A percentile compares a stretch with the other conserved stretches of the same genome.
phyloP scores from a whole-genome alignment of 2,329 filamentous ascomycete species.

The Aspergillus tamarii region DNA sequence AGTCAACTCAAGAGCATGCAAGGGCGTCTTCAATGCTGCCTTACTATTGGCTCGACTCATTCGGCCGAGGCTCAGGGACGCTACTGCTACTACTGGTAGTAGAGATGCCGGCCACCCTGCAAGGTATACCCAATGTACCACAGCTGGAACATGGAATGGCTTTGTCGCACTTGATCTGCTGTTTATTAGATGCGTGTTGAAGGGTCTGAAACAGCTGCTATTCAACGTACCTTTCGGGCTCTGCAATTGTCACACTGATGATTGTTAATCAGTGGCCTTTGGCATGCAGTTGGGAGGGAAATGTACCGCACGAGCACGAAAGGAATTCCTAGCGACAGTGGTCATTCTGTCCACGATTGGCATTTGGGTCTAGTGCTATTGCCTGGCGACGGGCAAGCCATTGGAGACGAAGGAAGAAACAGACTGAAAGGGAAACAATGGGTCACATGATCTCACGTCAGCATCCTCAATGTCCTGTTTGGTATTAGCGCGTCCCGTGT shows the following conservation, averaged over 20 bases:
- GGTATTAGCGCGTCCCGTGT: not conserved
- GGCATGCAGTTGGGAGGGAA: not conserved
- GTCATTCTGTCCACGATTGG: slow-evolving; percentile 15
- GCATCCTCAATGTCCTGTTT: not conserved
- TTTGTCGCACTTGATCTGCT: slow-evolving; percentile 30
- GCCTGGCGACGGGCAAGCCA: not conserved
- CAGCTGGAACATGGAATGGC: slow-evolving; percentile 28
- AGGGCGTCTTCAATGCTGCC: not conserved
- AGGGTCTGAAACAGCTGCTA: too few relatives aligned
- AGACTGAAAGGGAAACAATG: not conserved
- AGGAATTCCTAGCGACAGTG: slow-evolving; percentile 21
- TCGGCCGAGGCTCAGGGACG: slow-evolving; percentile 10
- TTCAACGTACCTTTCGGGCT: slow-evolving; percentile 26
- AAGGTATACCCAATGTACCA: slow-evolving; percentile 22
- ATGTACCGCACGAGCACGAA: slow-evolving; percentile 29
- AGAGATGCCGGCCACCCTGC: slow-evolving; percentile 16
- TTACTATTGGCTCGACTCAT: slow-evolving; percentile 21
- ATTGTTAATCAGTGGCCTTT: not conserved
- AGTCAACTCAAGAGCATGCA: not conserved
- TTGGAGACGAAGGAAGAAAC: not conserved
- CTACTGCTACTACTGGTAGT: not conserved
- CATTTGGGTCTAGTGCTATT: not conserved
- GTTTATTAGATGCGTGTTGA: not conserved
- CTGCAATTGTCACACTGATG: slow-evolving; percentile 33
- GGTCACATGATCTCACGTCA: not conserved